phyloP scores from a whole-genome alignment of 495 filamentous ascomycete species.

The Penicillium taxi region DNA sequence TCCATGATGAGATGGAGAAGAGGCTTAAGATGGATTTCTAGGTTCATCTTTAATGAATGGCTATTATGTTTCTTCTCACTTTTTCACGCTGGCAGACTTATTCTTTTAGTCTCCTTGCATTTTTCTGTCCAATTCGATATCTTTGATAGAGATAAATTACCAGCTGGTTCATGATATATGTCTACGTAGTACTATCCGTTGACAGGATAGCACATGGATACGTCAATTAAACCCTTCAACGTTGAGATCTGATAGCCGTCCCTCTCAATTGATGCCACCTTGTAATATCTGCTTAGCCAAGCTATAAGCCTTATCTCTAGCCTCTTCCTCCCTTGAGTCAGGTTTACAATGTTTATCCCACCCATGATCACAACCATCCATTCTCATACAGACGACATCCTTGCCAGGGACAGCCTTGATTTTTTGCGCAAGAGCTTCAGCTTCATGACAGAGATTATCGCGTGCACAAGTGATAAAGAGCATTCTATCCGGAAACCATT shows the following conservation, averaged over 20 bases:
- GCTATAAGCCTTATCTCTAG: conserved; percentile 3
- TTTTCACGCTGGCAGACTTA: conserved; percentile 11
- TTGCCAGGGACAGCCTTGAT: not conserved
- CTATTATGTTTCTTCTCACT: conserved; percentile 10
- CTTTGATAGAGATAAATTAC: conserved; percentile 18
- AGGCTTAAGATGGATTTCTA: conserved; percentile 69
- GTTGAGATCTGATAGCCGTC: too few species aligned
- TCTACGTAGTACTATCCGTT: too few species aligned
- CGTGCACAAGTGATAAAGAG: conserved; percentile 3
- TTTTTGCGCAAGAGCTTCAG: conserved; percentile 1
- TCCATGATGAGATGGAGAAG: conserved; percentile 93
- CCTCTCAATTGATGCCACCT: too few species aligned
- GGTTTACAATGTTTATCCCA: conserved; percentile 1
- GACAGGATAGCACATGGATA: too few species aligned
- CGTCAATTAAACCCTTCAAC: too few species aligned
- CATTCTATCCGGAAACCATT: not conserved
- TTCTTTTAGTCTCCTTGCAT: conserved; percentile 16
- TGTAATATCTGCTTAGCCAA: too few species aligned
- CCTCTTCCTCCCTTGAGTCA: not conserved
- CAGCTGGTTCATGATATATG: too few species aligned
- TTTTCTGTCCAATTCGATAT: conserved; percentile 7
- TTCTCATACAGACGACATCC: conserved; percentile 1
- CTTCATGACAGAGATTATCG: conserved; percentile 3
- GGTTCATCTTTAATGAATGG: conserved; percentile 9
- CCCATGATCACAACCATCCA: conserved; percentile 3